phyloP scores from a whole-genome alignment of 1,139 yeast species.

The Pneumocystis carinii region DNA sequence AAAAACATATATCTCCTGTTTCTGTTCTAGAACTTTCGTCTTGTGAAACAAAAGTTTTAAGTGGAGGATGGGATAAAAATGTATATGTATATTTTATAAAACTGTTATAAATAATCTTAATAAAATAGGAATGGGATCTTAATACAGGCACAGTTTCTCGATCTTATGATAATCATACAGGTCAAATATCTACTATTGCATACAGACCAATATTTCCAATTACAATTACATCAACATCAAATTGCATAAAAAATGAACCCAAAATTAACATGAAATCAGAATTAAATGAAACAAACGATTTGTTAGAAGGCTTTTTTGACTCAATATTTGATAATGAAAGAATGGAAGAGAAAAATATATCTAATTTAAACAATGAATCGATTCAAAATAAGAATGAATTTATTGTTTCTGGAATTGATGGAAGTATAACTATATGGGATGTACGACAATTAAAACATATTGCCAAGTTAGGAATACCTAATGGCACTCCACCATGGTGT shows the following conservation, averaged over 20 bases:
- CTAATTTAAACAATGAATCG: constrained; percentile 1
- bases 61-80: constrained; percentile 81
- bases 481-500: constrained; percentile 85
- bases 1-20: constrained; percentile 58
- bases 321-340: constrained; percentile 74
- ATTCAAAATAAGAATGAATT: constrained; percentile 30
- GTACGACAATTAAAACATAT: constrained; percentile 38
- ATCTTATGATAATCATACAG: constrained; percentile 37
- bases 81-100: constrained; percentile 11
- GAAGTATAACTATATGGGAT: constrained; percentile 76
- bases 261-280: background rate
- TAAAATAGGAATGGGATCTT: constrained; percentile 70
- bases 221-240: constrained; percentile 19
- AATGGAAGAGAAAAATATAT: constrained; percentile 29
- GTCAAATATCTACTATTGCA: constrained; percentile 67
- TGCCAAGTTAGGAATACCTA: constrained; percentile 44
- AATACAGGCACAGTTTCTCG: constrained; percentile 46
- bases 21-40: constrained; percentile 53
- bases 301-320: constrained; percentile 42
- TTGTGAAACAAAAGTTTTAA: constrained; percentile 45
- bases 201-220: constrained; percentile 61
- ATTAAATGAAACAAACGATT: background rate
- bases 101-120: constrained; percentile 10
- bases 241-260: constrained; percentile 1
- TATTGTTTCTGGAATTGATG: constrained; percentile 72